Base-by-base conservation (phyloP, 805 yeast species). In the Kazachstania martiniae region DNA sequence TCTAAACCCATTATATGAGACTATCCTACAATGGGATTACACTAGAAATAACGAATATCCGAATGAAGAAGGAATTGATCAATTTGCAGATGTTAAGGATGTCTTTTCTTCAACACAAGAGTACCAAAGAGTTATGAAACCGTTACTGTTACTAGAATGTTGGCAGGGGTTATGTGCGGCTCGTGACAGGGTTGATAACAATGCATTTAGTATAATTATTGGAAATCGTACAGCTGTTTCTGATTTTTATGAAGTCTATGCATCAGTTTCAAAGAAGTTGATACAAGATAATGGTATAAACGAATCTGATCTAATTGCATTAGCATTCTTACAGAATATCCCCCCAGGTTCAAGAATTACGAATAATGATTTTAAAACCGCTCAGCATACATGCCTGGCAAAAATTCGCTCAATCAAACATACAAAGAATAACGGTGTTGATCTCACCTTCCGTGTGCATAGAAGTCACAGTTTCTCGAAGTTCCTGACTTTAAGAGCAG, bases 91-190 rank as follows among this genome's bases (percentile, higher is more conserved):
- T 1, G 77, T 83, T 5, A 68, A 70, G 18, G 74, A 74, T 41
- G 46, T 57, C 2, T 91, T 83, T 48, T 36, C 46, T 0, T 60
- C 70, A 31, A 74, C 75, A 4, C 62, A 59, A n/a, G 85, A 80
- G 3, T 91, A 93, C 48, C 70, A 70, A 29, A 61, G 63, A 22
- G 65, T 71, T 1, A 79, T 84, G 54, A 82, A 77, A 42, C 98
- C 98, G 0, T 63, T 91, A 27, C 60, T 91, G 27, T 59, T 87
- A 51, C 58, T 89, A 25, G 99, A 91, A 58, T 82, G 94, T 41
- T 93, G 97, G 96, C 94, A 87, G 48, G 80, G 84, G 0, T 70
- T 91, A 18, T 78, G 75, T 42, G 67, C 83, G 4, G 74, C 91
- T 0, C 75, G 80, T 40, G 73, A 72, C 31, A 72, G 81, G 12